Percentiles rank a stretch among this genome's conserved stretches.
phyloP scores from a whole-genome alignment of 768 basidiomycete species.

The Boletus coccyginus region DNA sequence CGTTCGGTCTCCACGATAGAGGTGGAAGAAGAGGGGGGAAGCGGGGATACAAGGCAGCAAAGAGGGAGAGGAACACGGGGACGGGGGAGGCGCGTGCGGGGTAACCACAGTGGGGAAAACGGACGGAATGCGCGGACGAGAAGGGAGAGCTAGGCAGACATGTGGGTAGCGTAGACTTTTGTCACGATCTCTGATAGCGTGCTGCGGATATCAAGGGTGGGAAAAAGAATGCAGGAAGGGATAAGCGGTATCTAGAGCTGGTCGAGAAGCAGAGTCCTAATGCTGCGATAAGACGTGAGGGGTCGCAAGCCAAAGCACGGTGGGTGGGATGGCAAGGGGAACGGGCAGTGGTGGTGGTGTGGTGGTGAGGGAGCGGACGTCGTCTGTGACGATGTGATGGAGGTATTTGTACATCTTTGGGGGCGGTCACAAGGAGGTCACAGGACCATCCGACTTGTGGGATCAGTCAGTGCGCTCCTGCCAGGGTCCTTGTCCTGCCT shows the following conservation, averaged over 20 bases:
- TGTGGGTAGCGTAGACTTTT: not conserved
- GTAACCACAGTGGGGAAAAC: not conserved
- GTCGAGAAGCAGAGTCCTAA: constrained; percentile 1
- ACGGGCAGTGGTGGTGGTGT: not conserved
- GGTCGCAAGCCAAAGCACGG: too few species aligned
- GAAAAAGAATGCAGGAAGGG: constrained; percentile 11
- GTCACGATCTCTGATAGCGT: not conserved
- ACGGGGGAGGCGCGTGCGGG: constrained; percentile 1
- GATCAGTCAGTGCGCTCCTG: constrained; percentile 23
- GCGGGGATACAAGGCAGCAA: too few species aligned
- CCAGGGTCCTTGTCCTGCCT: constrained; percentile 25
- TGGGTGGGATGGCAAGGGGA: not conserved
- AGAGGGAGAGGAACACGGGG: not conserved
- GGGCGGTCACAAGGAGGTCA: constrained; percentile 27
- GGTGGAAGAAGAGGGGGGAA: too few species aligned
- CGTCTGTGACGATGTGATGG: not conserved
- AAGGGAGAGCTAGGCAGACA: not conserved
- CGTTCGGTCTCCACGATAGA: not conserved
- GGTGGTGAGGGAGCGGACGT: not conserved
- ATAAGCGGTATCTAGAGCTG: constrained; percentile 4
- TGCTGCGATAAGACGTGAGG: constrained; percentile 5
- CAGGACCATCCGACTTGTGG: constrained; percentile 24
- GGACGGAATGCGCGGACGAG: constrained; percentile 1
- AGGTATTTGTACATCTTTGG: constrained; percentile 34
- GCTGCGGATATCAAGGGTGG: not conserved